Evolutionary conservation across 495 filamentous ascomycete species (phyloP).

Genomic region (Cudoniella acicularis): DNA sequence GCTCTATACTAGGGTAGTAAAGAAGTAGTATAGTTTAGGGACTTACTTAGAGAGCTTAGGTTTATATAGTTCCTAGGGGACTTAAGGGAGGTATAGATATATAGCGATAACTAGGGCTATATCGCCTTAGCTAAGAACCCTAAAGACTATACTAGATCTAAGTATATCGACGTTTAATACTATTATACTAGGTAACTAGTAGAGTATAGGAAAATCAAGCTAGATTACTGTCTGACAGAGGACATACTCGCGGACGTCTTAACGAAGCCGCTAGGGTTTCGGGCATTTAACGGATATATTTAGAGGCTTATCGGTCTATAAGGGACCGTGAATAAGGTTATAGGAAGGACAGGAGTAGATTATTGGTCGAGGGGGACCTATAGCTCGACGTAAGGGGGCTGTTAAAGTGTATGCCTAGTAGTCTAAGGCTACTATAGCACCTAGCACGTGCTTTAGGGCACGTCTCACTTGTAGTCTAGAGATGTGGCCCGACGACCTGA

Average conservation of each 20-base stretch:
- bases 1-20: neutral
- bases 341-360: neutral
- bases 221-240: slow-evolving; percentile 2
- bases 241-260: slow-evolving; percentile 10
- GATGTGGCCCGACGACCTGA: neutral
- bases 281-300: neutral
- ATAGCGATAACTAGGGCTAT: neutral
- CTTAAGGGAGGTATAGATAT: neutral
- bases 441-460: neutral
- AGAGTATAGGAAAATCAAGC: neutral
- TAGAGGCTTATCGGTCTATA: neutral
- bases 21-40: neutral
- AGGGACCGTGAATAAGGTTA: neutral
- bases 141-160: neutral
- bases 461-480: neutral
- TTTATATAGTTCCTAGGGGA: neutral
- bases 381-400: neutral
- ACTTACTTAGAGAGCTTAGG: slow-evolving; percentile 2
- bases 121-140: slow-evolving; percentile 2
- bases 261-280: slow-evolving; percentile 6
- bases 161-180: slow-evolving; percentile 11
- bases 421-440: neutral
- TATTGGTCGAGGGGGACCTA: neutral
- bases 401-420: neutral
- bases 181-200: slow-evolving; percentile 13